Evolutionary conservation across 2,329 filamentous ascomycete species (phyloP).

Genomic region (Scedosporium dehoogii): DNA sequence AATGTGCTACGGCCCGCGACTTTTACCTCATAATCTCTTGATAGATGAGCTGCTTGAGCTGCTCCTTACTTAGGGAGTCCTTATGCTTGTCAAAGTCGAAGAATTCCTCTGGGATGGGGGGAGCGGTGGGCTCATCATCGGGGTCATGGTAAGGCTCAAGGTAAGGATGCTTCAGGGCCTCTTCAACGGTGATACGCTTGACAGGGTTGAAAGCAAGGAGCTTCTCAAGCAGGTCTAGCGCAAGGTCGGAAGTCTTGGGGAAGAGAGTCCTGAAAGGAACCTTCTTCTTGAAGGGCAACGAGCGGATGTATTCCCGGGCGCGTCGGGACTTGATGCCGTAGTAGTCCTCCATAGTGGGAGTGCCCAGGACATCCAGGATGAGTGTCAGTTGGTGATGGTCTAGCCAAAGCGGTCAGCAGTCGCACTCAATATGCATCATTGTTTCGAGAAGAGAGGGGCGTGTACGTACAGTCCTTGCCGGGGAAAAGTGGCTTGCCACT

Average conservation of each 20-base stretch:
- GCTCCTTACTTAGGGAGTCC: conserved; percentile 95
- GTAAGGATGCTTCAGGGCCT: conserved; percentile 94
- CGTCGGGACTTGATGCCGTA: conserved; percentile 98
- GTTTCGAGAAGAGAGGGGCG: background rate
- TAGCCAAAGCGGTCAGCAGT: conserved; percentile 24
- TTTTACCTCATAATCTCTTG: conserved; percentile 75
- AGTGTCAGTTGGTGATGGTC: conserved; percentile 97
- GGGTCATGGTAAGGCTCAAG: conserved; percentile 98
- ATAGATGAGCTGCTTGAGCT: conserved; percentile 94
- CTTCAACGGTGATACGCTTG: conserved; percentile 96
- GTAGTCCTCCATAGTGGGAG: conserved; percentile 99
- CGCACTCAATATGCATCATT: background rate
- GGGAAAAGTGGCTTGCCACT: conserved; percentile 97
- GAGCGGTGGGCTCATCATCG: conserved; percentile 93
- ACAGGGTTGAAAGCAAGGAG: conserved; percentile 95
- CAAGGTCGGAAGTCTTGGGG: conserved; percentile 97
- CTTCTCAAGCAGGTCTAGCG: conserved; percentile 88
- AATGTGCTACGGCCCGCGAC: background rate
- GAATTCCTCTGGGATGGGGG: conserved; percentile 96
- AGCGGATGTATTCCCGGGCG: conserved; percentile 95
- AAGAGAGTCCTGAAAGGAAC: conserved; percentile 95
- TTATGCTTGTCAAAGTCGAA: conserved; percentile 99
- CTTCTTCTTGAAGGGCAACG: conserved; percentile 99
- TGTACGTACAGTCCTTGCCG: conserved; percentile 83
- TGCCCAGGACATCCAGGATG: conserved; percentile 93